Percentiles rank a stretch among this genome's conserved stretches.
phyloP scores from a whole-genome alignment of 2,329 filamentous ascomycete genomes.

The Corynespora cassiicola region DNA sequence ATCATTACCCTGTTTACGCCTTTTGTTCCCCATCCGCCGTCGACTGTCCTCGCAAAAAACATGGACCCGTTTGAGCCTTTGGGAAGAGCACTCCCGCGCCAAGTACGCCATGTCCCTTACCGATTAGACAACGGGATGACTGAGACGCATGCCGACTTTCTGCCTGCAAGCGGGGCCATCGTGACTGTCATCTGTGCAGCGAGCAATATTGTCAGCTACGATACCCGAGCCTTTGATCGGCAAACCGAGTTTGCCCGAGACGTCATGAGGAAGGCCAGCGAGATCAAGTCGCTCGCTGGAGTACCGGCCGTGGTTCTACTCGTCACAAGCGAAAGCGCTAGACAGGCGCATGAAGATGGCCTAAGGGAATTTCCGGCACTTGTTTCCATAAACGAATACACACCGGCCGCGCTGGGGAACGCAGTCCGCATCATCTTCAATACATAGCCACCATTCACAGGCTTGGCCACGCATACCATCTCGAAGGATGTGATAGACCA shows the following conservation, averaged over 20 bases:
- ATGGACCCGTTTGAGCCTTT: constrained; percentile 77
- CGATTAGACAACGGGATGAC: constrained; percentile 69
- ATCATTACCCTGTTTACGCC: constrained; percentile 56
- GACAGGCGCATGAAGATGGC: constrained; percentile 24
- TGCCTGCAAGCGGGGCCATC: constrained; percentile 65
- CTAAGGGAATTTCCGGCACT: constrained; percentile 34
- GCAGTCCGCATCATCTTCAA: constrained; percentile 35
- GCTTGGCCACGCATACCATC: neutral
- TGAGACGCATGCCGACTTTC: constrained; percentile 66
- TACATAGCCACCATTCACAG: constrained; percentile 10
- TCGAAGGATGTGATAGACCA: too few relatives aligned
- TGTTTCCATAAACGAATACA: constrained; percentile 35
- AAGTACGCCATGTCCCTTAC: constrained; percentile 76
- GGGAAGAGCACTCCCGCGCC: constrained; percentile 66
- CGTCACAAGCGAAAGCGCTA: constrained; percentile 21
- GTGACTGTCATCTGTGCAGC: constrained; percentile 61
- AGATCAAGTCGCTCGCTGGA: constrained; percentile 16
- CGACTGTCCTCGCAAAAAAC: constrained; percentile 43
- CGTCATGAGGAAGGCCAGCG: constrained; percentile 21
- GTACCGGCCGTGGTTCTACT: constrained; percentile 37
- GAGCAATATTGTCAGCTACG: constrained; percentile 29
- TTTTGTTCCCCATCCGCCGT: constrained; percentile 59
- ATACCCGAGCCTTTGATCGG: constrained; percentile 32
- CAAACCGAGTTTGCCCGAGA: constrained; percentile 38
- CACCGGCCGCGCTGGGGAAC: constrained; percentile 29